Conservation (phyloP, 441 rosid species). For the Adansonia madagascariensis region DNA sequence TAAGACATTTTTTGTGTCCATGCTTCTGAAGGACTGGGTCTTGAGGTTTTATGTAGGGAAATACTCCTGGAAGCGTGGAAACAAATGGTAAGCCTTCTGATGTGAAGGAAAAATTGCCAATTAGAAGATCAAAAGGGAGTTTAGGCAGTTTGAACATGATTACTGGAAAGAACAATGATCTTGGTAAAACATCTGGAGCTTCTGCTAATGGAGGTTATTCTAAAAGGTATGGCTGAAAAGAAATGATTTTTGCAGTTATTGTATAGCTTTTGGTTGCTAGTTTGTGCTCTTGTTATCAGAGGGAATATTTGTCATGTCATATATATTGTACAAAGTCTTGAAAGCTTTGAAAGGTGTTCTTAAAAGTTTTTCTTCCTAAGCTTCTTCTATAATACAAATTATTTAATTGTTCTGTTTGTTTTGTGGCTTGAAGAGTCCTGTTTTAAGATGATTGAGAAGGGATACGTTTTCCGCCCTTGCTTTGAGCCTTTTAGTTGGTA, state of each 20-base stretch:
- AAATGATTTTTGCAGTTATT: neutral
- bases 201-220: constrained; percentile 83
- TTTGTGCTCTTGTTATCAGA: constrained; percentile 10
- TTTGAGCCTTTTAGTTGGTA: constrained; percentile 9
- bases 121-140: constrained; percentile 97
- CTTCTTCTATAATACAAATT: neutral
- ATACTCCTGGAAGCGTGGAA: constrained; percentile 64
- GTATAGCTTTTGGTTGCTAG: constrained; percentile 1
- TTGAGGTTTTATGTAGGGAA: constrained; percentile 56
- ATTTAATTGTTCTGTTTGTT: neutral
- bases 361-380: neutral
- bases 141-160: constrained; percentile 93
- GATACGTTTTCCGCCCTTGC: neutral
- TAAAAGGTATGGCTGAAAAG: constrained; percentile 60
- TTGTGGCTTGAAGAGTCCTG: constrained; percentile 7
- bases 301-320: constrained; percentile 10
- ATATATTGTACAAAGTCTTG: neutral
- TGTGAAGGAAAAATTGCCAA: constrained; percentile 86
- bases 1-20: constrained; percentile 9
- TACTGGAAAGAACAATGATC: constrained; percentile 72
- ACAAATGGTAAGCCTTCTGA: constrained; percentile 80
- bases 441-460: constrained; percentile 13
- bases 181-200: constrained; percentile 68
- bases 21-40: constrained; percentile 27
- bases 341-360: constrained; percentile 10